Conservation (phyloP, 257 asterid genomes). For the Fraxinus quadrangulata region DNA sequence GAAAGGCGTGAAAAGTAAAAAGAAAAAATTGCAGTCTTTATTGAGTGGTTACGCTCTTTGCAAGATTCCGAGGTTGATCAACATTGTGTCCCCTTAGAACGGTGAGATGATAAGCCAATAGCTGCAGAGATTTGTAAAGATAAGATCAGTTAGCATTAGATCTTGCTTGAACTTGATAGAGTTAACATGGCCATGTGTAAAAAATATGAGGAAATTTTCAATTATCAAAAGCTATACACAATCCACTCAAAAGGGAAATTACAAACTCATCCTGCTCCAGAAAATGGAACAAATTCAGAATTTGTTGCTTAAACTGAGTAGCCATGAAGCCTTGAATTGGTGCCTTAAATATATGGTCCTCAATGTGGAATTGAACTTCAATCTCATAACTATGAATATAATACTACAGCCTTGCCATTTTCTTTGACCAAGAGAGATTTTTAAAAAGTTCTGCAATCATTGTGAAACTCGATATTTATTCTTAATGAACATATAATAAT, state of each 20-base stretch:
- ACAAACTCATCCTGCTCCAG: neutral
- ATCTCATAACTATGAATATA: neutral
- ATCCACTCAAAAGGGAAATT: neutral
- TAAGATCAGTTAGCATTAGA: neutral
- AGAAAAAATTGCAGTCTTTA: constrained; percentile 29
- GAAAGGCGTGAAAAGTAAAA: neutral
- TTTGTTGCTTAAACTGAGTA: neutral
- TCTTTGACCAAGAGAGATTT: neutral
- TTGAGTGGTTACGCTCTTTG: constrained; percentile 96
- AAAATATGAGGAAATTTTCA: too few relatives aligned
- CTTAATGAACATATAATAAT: neutral
- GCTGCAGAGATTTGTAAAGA: constrained; percentile 43
- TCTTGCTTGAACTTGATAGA: too few relatives aligned
- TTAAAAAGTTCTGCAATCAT: neutral
- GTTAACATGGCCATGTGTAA: too few relatives aligned
- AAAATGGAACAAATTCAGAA: neutral
- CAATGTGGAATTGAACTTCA: neutral
- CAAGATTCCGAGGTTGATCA: constrained; percentile 99
- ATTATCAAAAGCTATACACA: too few relatives aligned
- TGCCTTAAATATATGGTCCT: neutral
- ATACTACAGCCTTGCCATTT: too few relatives aligned
- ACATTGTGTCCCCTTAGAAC: constrained; percentile 91
- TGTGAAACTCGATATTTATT: neutral
- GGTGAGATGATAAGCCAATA: constrained; percentile 93
- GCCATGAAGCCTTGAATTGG: neutral